These are phyloP conservation scores for Candolleomyces eurysporus DNA, from an alignment of 768 basidiomycete genomes.

Conservation along the genomic window DNA sequence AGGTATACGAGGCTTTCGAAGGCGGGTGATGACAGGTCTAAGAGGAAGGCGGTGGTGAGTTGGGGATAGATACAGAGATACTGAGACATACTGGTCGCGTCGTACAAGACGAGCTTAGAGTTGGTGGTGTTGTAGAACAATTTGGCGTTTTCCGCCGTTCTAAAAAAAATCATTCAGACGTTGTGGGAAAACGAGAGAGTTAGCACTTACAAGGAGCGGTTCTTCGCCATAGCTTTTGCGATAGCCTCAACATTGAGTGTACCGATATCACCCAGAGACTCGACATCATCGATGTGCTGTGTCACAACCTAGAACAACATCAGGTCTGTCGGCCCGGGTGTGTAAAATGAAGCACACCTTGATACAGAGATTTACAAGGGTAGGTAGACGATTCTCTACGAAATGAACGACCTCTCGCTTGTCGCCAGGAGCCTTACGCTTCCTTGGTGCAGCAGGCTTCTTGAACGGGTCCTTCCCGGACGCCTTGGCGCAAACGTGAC, in stretches of 20 bases:
- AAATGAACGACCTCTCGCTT: conserved; percentile 66
- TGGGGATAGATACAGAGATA: neutral
- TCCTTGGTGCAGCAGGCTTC: conserved; percentile 59
- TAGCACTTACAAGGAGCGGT: conserved; percentile 69
- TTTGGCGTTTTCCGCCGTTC: conserved; percentile 74
- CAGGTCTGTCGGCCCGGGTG: neutral
- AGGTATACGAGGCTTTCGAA: conserved; percentile 71
- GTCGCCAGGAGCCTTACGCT: conserved; percentile 62
- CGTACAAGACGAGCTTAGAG: conserved; percentile 70
- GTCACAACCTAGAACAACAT: conserved; percentile 62
- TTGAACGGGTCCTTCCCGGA: conserved; percentile 85
- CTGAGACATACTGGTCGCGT: conserved; percentile 77
- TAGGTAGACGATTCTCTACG: conserved; percentile 68
- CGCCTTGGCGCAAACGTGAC: conserved; percentile 78
- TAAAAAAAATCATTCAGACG: conserved; percentile 22
- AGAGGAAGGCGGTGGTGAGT: neutral
- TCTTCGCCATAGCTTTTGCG: conserved; percentile 77
- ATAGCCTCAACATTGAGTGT: conserved; percentile 81
- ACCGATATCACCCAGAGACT: conserved; percentile 86
- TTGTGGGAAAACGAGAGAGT: conserved; percentile 5
- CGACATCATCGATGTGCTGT: conserved; percentile 84
- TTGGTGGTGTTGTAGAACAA: conserved; percentile 83
- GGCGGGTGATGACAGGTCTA: conserved; percentile 69
- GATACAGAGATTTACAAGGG: conserved; percentile 79
- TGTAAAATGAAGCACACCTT: conserved; percentile 43